Percentiles rank a stretch among this genome's conserved stretches.
phyloP scores from a whole-genome alignment of 139 green algal genomes.

The Coelastrella sp. region DNA sequence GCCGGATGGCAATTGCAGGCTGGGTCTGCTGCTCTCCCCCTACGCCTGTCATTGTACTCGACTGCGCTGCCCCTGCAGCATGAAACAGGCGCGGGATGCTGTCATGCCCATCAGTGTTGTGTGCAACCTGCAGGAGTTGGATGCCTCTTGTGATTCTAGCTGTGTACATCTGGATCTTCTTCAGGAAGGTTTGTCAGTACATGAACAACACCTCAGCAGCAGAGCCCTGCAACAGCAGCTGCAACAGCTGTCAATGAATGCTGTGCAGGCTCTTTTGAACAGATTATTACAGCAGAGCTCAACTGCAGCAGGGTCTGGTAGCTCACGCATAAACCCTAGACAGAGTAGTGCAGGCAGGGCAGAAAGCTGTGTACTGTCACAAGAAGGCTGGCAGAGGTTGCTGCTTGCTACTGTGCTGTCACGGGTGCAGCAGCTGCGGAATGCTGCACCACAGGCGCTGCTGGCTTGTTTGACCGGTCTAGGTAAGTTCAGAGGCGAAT shows the following conservation, averaged over 20 bases:
- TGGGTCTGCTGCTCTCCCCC: no score
- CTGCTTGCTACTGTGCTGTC: not conserved
- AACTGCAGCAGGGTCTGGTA: not conserved
- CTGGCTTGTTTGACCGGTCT: not conserved
- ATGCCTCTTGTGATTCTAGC: not conserved
- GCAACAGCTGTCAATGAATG: constrained; percentile 7
- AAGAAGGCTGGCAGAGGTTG: not conserved
- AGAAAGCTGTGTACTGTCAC: not conserved
- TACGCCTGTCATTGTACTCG: no score
- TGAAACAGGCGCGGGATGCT: no score
- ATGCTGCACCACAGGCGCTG: constrained; percentile 6
- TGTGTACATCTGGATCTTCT: not conserved
- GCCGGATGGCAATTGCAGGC: no score
- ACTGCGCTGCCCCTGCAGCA: not conserved
- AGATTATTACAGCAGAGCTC: not conserved
- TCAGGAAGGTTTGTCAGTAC: not conserved
- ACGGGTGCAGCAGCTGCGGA: constrained; percentile 18
- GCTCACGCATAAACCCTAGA: not conserved
- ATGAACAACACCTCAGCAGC: not conserved
- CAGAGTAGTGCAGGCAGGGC: not conserved
- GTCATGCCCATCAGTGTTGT: no score
- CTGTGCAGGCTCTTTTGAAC: not conserved
- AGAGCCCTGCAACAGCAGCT: not conserved
- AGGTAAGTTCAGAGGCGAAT: not conserved
- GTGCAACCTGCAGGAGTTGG: not conserved